Conservation (phyloP, 2,329 filamentous ascomycete species). For the Hymenoscyphus repandus region DNA sequence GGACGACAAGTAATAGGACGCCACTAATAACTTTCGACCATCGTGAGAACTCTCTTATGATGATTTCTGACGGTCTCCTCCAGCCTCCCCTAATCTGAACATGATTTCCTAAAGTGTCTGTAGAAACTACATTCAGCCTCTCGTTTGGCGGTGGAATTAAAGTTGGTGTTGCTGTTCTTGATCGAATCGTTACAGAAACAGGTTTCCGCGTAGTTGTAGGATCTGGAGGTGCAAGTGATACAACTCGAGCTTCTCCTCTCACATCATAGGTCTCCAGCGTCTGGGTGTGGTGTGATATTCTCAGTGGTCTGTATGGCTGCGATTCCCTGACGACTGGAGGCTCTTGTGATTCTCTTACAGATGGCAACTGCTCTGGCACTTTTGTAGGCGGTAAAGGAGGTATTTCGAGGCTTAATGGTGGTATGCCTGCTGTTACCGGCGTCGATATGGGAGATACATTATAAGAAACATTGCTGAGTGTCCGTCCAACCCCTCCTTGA, state of each 20-base stretch:
- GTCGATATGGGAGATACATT: neutral
- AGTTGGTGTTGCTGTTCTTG: neutral
- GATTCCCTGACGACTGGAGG: too few relatives aligned
- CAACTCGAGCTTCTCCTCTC: conserved; percentile 1
- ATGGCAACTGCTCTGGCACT: too few relatives aligned
- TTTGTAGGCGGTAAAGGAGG: neutral
- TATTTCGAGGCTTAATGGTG: neutral
- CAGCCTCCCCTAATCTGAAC: conserved; percentile 1
- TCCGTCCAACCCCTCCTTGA: neutral
- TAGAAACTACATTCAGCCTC: neutral
- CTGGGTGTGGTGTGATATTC: too few relatives aligned
- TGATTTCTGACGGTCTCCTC: neutral
- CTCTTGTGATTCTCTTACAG: too few relatives aligned
- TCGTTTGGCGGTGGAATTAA: neutral
- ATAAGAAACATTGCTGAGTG: neutral
- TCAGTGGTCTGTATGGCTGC: too few relatives aligned
- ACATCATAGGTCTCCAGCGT: too few relatives aligned
- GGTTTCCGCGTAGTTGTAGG: neutral
- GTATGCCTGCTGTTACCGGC: neutral
- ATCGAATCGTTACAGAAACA: neutral
- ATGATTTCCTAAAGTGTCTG: conserved; percentile 1
- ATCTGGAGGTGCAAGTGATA: neutral
- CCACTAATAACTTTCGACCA: conserved; percentile 2
- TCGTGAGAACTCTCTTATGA: neutral
- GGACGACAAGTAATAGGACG: conserved; percentile 1